These are phyloP conservation scores for Alternaria atra DNA, from an alignment of 2,329 filamentous ascomycete species.

Conservation along the genomic window DNA sequence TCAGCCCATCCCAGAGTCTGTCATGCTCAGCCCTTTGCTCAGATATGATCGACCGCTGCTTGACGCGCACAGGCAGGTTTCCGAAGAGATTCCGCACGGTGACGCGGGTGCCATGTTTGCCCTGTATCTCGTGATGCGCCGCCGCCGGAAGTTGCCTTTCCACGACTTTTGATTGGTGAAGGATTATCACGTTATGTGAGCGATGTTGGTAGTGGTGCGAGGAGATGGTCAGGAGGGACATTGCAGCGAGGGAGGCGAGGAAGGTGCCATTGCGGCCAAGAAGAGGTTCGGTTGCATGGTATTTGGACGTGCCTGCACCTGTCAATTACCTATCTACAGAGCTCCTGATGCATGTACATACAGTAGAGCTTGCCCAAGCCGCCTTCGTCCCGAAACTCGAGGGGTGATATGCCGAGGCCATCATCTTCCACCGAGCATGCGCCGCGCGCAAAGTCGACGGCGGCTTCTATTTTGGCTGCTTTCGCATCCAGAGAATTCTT, in stretches of 20 bases:
- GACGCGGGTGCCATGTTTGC: slow-evolving; percentile 76
- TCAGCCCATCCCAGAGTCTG: slow-evolving; percentile 72
- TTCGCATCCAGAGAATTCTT: slow-evolving; percentile 86
- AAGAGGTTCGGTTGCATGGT: slow-evolving; percentile 50
- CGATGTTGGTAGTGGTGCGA: slow-evolving; percentile 72
- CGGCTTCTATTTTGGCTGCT: slow-evolving; percentile 73
- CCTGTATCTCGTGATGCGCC: slow-evolving; percentile 63
- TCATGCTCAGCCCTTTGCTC: slow-evolving; percentile 62
- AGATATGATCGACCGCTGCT: slow-evolving; percentile 70
- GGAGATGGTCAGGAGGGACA: slow-evolving; percentile 79
- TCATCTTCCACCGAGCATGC: slow-evolving; percentile 85
- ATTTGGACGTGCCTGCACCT: slow-evolving; percentile 79
- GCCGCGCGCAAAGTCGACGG: slow-evolving; percentile 77
- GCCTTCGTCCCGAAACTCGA: slow-evolving; percentile 75
- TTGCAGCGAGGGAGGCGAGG: slow-evolving; percentile 75
- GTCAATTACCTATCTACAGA: slow-evolving; percentile 11
- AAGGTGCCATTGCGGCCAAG: slow-evolving; percentile 80
- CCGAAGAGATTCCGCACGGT: slow-evolving; percentile 85
- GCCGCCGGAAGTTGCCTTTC: slow-evolving; percentile 70
- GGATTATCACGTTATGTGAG: slow-evolving; percentile 70
- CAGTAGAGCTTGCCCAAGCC: slow-evolving; percentile 78
- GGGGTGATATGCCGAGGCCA: slow-evolving; percentile 76
- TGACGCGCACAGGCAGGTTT: slow-evolving; percentile 88
- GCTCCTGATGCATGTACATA: slow-evolving; percentile 50
- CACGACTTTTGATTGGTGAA: slow-evolving; percentile 75